Evolutionary conservation across 2,329 filamentous ascomycete species (phyloP), one percentile per base, ranked within the genome.

Genomic region (Colletotrichum horii): DNA sequence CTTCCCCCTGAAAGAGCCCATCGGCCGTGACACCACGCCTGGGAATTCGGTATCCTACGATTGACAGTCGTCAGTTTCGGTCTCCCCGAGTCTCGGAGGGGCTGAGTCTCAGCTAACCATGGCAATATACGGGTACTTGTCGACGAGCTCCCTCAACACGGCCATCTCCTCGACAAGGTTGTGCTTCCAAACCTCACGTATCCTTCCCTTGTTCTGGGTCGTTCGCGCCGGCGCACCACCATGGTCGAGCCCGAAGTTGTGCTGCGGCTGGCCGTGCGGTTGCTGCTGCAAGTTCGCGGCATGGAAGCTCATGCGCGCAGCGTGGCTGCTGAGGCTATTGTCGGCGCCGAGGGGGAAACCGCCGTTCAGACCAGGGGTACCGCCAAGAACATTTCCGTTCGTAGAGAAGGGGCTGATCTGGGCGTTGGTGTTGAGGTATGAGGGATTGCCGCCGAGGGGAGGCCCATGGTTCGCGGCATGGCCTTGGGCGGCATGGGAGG

Each of bases 121-220:
- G 80, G 96, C 96, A 85, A 99, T 96, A 83, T 97, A 98, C 56
- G 96, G 95, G 84, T 97, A 98, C 81, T 94, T 95, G 77, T 98
- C 94, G 78, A 98, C 92, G 80, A 98, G 87, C 75, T 94, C 92
- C 83, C 96, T 91, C 79, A 99, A 85, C 66, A 94, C 88, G 11
- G 92, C 93, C 94, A 99, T 97, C 87, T 99, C 97, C 82, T 97
- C 94, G 30, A 95, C 91, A 77, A 98, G 86, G 81, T 98, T 98
- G 80, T 95, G 92, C 83, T 94, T 94, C 97, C 97, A 99, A 52
- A 99, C 97, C 81, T 99, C 96, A 78, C 96, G 92, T 93, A 98
- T 98, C 83, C 96, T 91, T 77, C 93, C 92, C 81, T 95, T 95
- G 48, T 95, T 95, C 22, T 90, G 90, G 76, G 91, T 89, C 73